Evolutionary conservation across 805 yeast species (phyloP).

Genomic region (Metschnikowia drakensbergensis): DNA sequence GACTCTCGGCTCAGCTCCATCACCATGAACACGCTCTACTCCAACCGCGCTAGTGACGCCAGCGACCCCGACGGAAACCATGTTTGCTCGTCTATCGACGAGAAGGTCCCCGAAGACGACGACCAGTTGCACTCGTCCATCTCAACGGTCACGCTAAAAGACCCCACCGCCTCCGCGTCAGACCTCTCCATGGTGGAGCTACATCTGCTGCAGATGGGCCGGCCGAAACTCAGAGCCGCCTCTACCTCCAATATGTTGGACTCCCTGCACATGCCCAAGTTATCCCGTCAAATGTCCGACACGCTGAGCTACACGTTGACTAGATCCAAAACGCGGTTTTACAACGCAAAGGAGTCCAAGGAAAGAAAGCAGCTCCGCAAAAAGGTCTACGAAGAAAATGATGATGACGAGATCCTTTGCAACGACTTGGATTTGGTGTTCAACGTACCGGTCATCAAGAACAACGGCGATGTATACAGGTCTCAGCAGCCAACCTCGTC

Average conservation of each 20-base stretch:
- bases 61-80: conserved; percentile 3
- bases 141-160: conserved; percentile 19
- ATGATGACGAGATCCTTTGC: conserved; percentile 35
- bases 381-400: conserved; percentile 39
- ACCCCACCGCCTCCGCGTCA: conserved; percentile 1
- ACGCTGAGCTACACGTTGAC: conserved; percentile 22
- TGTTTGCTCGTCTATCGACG: conserved; percentile 4
- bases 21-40: conserved; percentile 26
- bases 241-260: conserved; percentile 16
- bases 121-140: conserved; percentile 17
- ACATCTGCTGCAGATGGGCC: conserved; percentile 1
- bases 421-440: conserved; percentile 40
- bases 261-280: conserved; percentile 1
- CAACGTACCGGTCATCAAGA: conserved; percentile 41
- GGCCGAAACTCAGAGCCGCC: conserved; percentile 15
- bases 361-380: conserved; percentile 36
- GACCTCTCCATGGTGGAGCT: conserved; percentile 3
- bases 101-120: conserved; percentile 2
- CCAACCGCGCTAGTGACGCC: conserved; percentile 10
- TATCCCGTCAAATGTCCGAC: conserved; percentile 11
- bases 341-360: conserved; percentile 35
- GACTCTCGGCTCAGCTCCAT: conserved; percentile 39
- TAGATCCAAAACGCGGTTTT: conserved; percentile 34
- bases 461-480: conserved; percentile 31
- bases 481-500: conserved; percentile 15